Base-by-base conservation (phyloP, 371 early-diverging fungal species). In the Rhizoclosmatium hyalinum region DNA sequence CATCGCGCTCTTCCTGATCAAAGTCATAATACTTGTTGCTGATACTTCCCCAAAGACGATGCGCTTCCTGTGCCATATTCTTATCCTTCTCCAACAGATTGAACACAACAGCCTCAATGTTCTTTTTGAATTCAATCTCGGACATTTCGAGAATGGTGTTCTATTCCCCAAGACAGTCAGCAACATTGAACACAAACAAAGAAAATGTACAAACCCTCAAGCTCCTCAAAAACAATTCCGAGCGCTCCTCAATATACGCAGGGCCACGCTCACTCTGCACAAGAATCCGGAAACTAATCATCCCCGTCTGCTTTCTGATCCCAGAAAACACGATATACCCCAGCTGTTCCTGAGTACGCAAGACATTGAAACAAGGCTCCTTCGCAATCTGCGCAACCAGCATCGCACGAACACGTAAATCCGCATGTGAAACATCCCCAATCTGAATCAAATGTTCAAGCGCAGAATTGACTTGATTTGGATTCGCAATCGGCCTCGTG, bases 321-420 rank as follows among this genome's bases (percentile, higher is more conserved):
- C 93, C 93, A 74, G 91, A 90, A 65, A 89, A 91, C 3, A 94
- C 94, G 67, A 93, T 77, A 68, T 95, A 95, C n/a, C 95, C 91
- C 5, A 84, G 76, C 78, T 85, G 81, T 76, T 81, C 96, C 76
- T 95, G 93, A 2, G 98, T 97, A 21, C 97, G 89, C 55, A 98
- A 83, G 75, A 93, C 92, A 81, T 96, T 91, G 83, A 96, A 98
- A 74, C 91, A 94, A 12, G 97, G 95, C 78, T 97, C 96, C 60
- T 90, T 85, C 3, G 91, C 84, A 42, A 97, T 92, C 75, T 95
- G 93, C 0, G 91, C 87, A 74, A 95, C 72, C 42, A 98, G 81
- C 58, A 77, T 14, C 47, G 78, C 47, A n/a, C 57, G 46, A 3
- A 43, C 42, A 3, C 81, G 74, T 3, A 73, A 21, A 10, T 57